Base-by-base conservation (phyloP, 2,329 filamentous ascomycete genomes). In the Pseudocercospora vitis region DNA sequence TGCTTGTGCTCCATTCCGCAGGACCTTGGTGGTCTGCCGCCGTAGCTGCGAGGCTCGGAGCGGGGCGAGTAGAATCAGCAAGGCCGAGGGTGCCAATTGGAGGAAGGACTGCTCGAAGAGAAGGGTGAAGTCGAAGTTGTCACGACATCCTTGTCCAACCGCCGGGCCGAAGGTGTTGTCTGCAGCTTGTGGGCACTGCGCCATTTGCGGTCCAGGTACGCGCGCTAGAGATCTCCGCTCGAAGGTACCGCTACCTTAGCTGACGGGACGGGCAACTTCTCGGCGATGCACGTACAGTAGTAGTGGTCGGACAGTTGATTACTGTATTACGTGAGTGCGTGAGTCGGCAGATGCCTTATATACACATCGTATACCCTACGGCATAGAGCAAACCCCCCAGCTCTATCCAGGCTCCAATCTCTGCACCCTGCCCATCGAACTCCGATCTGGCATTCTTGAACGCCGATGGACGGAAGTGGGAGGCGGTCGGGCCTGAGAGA, bases 81-180 rank as follows among this genome's bases (percentile, higher is more conserved):
- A 29, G 11, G 60, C 57, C 19, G 53, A 58, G 2, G 62, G 58
- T 6, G 46, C 50, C 44, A 62, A 54, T 28, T 57, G 57, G 18
- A 65, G 49, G 49, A 65, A 47, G n/a, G 51, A 50, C 46, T 64
- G 60, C 44, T 64, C 63, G 37, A 64, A 65, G 3, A 56, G 42
- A 12, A 65, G 51, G 16, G 61, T 65, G 50, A 65, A 63, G 54
- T 65, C 63, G 53, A 65, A 63, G 45, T 53, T 37, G 21, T 52
- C 45, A 9, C 59, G 58, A 42, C 50, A 61, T 37, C 42, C 46
- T 37, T 39, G 26, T 31, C 46, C 47, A 16, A 61, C 48, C 1
- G 47, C 50, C 19, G 61, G 60, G 9, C 61, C 61, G 29, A 61
- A 61, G 4, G 12, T 29, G 33, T 61, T 42, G 39, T 63, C 61